Evolutionary conservation across 345 rosid species (phyloP).

Genomic region (Combretum micranthum): DNA sequence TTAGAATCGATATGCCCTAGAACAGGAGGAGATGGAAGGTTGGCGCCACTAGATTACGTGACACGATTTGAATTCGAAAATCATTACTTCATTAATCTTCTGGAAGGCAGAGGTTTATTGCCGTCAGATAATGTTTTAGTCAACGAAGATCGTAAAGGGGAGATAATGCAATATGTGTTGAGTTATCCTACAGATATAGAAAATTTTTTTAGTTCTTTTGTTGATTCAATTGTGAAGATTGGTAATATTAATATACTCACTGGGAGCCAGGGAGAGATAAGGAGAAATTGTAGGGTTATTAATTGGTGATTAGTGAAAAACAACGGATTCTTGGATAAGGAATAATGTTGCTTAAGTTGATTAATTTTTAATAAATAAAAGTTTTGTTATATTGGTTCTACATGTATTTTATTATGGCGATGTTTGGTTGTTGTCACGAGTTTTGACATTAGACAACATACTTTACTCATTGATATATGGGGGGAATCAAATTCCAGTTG

Average conservation of each 20-base stretch:
- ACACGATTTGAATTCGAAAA: slow-evolving; percentile 69
- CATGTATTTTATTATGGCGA: too few species aligned
- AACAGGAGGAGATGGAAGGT: slow-evolving; percentile 35
- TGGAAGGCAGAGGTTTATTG: slow-evolving; percentile 56
- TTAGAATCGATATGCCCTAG: slow-evolving; percentile 51
- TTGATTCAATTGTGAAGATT: slow-evolving; percentile 56
- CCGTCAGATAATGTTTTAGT: slow-evolving; percentile 53
- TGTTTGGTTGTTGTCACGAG: too few species aligned
- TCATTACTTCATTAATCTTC: slow-evolving; percentile 51
- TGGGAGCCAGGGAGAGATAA: slow-evolving; percentile 41
- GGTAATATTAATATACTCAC: slow-evolving; percentile 55
- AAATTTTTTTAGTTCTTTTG: slow-evolving; percentile 44
- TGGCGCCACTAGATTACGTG: slow-evolving; percentile 46
- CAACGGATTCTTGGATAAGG: too few species aligned
- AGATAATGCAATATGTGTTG: slow-evolving; percentile 34
- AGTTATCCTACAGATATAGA: slow-evolving; percentile 41
- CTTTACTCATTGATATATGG: too few species aligned
- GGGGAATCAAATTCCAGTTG: too few species aligned
- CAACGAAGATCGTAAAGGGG: slow-evolving; percentile 40
- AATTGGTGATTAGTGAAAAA: slow-evolving; percentile 17
- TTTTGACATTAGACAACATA: too few species aligned
- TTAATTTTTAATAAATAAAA: too few species aligned
- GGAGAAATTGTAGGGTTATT: slow-evolving; percentile 53
- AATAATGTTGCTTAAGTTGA: not conserved
- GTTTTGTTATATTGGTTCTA: too few species aligned